Evolutionary conservation across 345 rosid genomes (phyloP).

Genomic region (Dipteronia dyeriana): DNA sequence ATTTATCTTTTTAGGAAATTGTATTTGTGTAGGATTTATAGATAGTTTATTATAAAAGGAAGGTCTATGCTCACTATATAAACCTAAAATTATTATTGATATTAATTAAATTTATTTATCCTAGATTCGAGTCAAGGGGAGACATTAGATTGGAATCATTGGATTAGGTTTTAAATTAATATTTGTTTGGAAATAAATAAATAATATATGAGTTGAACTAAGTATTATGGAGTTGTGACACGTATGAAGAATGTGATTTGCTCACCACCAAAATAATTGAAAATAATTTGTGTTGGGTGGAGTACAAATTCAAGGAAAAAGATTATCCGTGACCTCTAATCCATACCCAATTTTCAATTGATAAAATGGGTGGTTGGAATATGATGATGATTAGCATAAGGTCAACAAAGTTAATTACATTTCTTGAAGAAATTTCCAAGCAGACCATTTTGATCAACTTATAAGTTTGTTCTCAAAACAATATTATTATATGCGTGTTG

Average conservation of each 20-base stretch:
- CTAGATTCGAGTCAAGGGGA: too few relatives aligned
- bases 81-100: too few relatives aligned
- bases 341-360: not conserved
- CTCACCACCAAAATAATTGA: not conserved
- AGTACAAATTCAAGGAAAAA: not conserved
- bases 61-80: too few relatives aligned
- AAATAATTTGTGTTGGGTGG: not conserved
- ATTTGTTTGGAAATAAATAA: not conserved
- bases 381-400: not conserved
- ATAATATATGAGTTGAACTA: not conserved
- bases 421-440: not conserved
- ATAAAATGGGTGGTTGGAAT: not conserved
- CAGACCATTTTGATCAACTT: too few relatives aligned
- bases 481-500: not conserved
- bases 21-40: too few relatives aligned
- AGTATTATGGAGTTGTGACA: not conserved
- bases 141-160: too few relatives aligned
- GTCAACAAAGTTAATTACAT: not conserved
- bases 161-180: constrained; percentile 7
- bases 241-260: not conserved
- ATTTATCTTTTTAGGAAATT: not conserved
- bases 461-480: not conserved
- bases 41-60: too few relatives aligned
- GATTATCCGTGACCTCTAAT: not conserved
- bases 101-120: too few relatives aligned